Evolutionary conservation across 2,329 filamentous ascomycete species (phyloP).

Genomic region (Colletotrichum destructivum): DNA sequence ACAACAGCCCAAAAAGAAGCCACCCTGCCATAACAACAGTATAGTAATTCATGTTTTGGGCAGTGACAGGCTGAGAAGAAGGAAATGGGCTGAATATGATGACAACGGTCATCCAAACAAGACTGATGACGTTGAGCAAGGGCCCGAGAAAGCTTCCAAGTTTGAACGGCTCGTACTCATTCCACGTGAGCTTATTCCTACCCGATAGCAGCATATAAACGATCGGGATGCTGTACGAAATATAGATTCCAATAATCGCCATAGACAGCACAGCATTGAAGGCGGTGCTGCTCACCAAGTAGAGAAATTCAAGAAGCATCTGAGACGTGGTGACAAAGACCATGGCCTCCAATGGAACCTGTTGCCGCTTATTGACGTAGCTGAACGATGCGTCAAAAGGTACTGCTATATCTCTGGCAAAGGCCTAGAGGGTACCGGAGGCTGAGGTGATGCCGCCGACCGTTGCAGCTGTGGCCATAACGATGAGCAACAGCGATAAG

Average conservation of each 20-base stretch:
- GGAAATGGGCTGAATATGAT: slow-evolving; percentile 63
- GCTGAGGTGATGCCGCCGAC: slow-evolving; percentile 53
- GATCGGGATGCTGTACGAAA: slow-evolving; percentile 59
- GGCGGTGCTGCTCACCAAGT: slow-evolving; percentile 57
- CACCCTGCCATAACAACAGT: slow-evolving; percentile 60
- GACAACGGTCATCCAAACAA: slow-evolving; percentile 60
- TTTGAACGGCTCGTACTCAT: slow-evolving; percentile 46
- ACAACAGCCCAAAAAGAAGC: slow-evolving; percentile 52
- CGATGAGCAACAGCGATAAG: slow-evolving; percentile 47
- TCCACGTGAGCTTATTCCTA: slow-evolving; percentile 44
- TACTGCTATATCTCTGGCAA: slow-evolving; percentile 55
- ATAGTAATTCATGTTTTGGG: slow-evolving; percentile 63
- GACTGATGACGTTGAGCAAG: slow-evolving; percentile 56
- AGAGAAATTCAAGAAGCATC: slow-evolving; percentile 54
- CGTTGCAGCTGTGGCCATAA: slow-evolving; percentile 49
- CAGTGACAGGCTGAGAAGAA: slow-evolving; percentile 54
- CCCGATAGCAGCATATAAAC: slow-evolving; percentile 55
- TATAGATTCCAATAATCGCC: slow-evolving; percentile 59
- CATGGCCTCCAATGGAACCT: slow-evolving; percentile 53
- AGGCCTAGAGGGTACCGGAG: slow-evolving; percentile 56
- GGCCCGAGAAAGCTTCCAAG: slow-evolving; percentile 52
- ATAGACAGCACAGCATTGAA: slow-evolving; percentile 59
- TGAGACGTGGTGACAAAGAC: slow-evolving; percentile 46
- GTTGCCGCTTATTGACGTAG: slow-evolving; percentile 49
- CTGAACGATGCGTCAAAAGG: slow-evolving; percentile 55